Evolutionary conservation across 345 rosid genomes (phyloP), one percentile per base, ranked within the genome.

Genomic region (Turritis glabra): DNA sequence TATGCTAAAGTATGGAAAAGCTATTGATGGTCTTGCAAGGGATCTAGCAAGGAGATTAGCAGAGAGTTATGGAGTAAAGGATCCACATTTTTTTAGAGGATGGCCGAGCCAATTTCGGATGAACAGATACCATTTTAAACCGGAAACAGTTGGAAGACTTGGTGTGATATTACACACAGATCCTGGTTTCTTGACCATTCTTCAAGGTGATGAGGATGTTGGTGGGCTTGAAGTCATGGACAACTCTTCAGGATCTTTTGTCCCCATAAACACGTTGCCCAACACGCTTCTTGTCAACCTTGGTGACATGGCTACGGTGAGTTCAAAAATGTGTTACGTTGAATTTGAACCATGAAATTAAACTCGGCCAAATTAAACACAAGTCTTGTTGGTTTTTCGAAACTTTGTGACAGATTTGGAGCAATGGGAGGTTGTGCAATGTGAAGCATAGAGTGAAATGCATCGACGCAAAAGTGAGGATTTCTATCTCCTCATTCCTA

Each of bases 41-140:
- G 40, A 32, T 5, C 15, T 56, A 56, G 25, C 62, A 58, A 58
- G 64, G 22, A 33, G 44, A 35, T 11, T 91, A 65, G 94, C 80
- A 11, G 78, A 86, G 61, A 82, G 87, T 74, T 57, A 57, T 5
- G 43, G 44, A 58, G 27, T 58, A 2, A 58, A 7, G 63, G 72
- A 41, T 1, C 69, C 64, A 27, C 69, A 79, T 15, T 44, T 52
- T 35, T 89, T 87, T 55, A 69, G 74, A 67, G 84, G 54, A 40
- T 93, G 97, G 96, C 82, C 89, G 22, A 85, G 86, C 77, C 90
- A 89, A 29, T 87, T 82, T 32, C 80, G 97, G 82, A 88, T 93
- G 44, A 58, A 19, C 15, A 33, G 35, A 76, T 87, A 83, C 77
- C 74, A 79, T 79, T 86, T 91, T 81, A 75, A 85, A 29, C 86